Evolutionary conservation across 2,329 filamentous ascomycete genomes (phyloP), one percentile per base, ranked within the genome.

Genomic region (Botrytis cinerea): DNA sequence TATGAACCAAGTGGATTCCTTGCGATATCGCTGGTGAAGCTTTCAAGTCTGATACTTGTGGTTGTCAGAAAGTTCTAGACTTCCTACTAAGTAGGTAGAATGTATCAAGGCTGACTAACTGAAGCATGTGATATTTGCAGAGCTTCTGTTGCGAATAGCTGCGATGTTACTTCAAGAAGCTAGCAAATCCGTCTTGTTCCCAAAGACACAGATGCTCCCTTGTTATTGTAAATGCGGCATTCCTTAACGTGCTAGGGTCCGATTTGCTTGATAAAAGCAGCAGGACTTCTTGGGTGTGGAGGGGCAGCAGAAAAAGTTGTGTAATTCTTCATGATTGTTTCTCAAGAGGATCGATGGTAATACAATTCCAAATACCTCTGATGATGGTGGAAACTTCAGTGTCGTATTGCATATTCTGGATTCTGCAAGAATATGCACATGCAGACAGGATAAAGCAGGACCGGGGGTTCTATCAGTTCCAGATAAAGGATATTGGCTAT

Each of bases 1-100:
- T 25, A 57, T 57, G 64, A 57, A 68, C 10, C 64, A 43, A 68
- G 48, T 57, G 35, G 18, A 57, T 28, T 68, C 35, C 40, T 57
- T 38, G 64, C 35, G 35, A 43, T 18, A 43, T 43, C 10, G 25
- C 18, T 32, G 25, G 40, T 57, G 18, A 32, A 57, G 48, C 16
- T 57, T 43, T 18, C 16, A 20, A 68, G 35, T 57, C 32, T 18
- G 25, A 40, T 54, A 16, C 40, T 48, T 1, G 14, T 28, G 51
- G 7, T n/a, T 5, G 22, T 54, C 8, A 9, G 64, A 20, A n/a
- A 54, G 32, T 18, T 38, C 22, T 14, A 32, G 20, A 6, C 20
- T 38, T 38, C 16, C 35, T 35, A 7, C 59, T n/a, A 1, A 5
- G 22, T 61, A 22, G 5, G 32, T 40, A 61, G 7, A 40, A 25